Conservation (phyloP, 306 rosid genomes). For the Arachis stenosperma region DNA sequence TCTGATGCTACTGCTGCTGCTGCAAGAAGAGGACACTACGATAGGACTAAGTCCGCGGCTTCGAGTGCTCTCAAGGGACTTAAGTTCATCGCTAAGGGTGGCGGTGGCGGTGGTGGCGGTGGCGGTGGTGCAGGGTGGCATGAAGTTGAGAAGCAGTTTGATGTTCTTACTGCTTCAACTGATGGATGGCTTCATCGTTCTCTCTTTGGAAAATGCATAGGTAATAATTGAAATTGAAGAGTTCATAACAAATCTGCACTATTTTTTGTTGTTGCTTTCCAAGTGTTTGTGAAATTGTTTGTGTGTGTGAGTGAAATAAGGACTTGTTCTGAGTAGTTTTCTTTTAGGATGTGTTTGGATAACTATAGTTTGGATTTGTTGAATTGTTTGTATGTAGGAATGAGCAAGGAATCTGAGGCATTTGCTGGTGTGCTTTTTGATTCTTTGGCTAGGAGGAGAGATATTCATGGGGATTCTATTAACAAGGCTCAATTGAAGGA, state of each 20-base stretch:
- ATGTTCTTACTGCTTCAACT: constrained; percentile 45
- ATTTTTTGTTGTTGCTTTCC: background rate
- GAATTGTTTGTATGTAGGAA: constrained; percentile 69
- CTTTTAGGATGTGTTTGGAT: background rate
- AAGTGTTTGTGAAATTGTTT: no score
- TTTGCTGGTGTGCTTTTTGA: constrained; percentile 66
- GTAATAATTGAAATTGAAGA: constrained; percentile 35
- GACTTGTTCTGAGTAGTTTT: background rate
- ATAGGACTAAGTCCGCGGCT: constrained; percentile 53
- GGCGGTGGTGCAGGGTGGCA: constrained; percentile 51
- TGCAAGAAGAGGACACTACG: constrained; percentile 31
- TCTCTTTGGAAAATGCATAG: constrained; percentile 63
- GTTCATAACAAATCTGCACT: background rate
- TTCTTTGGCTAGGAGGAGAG: constrained; percentile 57
- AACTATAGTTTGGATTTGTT: constrained; percentile 12
- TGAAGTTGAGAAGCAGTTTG: constrained; percentile 57
- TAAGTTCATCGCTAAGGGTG: constrained; percentile 50
- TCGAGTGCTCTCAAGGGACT: constrained; percentile 54
- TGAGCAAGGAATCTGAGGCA: constrained; percentile 65
- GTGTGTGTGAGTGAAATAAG: background rate
- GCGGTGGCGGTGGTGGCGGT: constrained; percentile 15
- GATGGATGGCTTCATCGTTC: constrained; percentile 56
- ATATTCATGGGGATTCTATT: constrained; percentile 52
- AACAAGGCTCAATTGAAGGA: constrained; percentile 61
- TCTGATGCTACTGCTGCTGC: no score